Conservation (phyloP, 2,329 filamentous ascomycete genomes). For the Aureobasidium lini region DNA sequence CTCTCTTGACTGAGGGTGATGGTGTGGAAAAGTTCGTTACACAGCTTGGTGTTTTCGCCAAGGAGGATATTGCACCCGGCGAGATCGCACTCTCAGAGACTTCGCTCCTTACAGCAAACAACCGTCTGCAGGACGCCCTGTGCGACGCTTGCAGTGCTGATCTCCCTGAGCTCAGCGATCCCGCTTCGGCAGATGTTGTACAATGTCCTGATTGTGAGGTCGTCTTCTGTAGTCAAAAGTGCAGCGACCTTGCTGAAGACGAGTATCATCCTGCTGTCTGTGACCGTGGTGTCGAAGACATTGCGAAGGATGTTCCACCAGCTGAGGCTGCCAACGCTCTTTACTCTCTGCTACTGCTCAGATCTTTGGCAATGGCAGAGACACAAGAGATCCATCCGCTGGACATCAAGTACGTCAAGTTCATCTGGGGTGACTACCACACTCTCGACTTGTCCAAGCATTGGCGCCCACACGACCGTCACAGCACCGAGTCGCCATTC, state of each 20-base stretch:
- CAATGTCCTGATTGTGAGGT: slow-evolving; percentile 50
- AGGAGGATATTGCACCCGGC: slow-evolving; percentile 67
- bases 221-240: slow-evolving; percentile 53
- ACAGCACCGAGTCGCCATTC: slow-evolving; percentile 14
- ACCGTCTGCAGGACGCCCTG: slow-evolving; percentile 74
- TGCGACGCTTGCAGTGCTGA: slow-evolving; percentile 83
- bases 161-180: slow-evolving; percentile 44
- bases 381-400: slow-evolving; percentile 53
- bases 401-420: slow-evolving; percentile 53
- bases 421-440: slow-evolving; percentile 59
- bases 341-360: slow-evolving; percentile 52
- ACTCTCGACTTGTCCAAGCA: slow-evolving; percentile 21
- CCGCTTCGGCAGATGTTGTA: slow-evolving; percentile 24
- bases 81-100: slow-evolving; percentile 74
- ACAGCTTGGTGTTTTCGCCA: slow-evolving; percentile 87
- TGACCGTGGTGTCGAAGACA: slow-evolving; percentile 48
- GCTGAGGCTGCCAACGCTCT: slow-evolving; percentile 52
- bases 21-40: slow-evolving; percentile 41
- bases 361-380: slow-evolving; percentile 53
- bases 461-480: slow-evolving; percentile 13
- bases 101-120: slow-evolving; percentile 81
- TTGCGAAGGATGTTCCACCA: slow-evolving; percentile 50
- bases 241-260: slow-evolving; percentile 47
- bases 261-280: slow-evolving; percentile 54
- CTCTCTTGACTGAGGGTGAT: slow-evolving; percentile 47